These are phyloP conservation scores for Microcera coccophila DNA, from an alignment of 2,329 filamentous ascomycete species.

Conservation along the genomic window DNA sequence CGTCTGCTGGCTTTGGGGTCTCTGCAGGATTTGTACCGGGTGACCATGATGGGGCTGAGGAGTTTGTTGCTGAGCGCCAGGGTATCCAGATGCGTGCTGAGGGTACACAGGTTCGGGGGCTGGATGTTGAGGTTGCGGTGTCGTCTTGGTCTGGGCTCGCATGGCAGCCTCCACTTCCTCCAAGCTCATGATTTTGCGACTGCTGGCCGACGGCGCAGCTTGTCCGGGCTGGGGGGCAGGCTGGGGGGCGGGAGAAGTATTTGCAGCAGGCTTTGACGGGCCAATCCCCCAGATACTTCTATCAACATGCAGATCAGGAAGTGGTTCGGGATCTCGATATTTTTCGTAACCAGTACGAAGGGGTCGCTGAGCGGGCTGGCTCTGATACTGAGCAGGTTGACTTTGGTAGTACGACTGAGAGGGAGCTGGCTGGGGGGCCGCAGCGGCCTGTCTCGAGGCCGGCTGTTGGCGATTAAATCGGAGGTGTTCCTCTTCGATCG, in stretches of 20 bases:
- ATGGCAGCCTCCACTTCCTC: conserved; percentile 96
- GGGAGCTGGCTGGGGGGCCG: conserved; percentile 34
- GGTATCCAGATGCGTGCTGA: conserved; percentile 24
- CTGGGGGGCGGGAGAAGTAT: conserved; percentile 29
- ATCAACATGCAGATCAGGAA: conserved; percentile 88
- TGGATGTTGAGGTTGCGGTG: conserved; percentile 29
- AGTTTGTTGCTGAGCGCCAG: conserved; percentile 28
- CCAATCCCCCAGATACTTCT: conserved; percentile 86
- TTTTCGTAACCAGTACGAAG: conserved; percentile 84
- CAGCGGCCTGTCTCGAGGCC: conserved; percentile 36
- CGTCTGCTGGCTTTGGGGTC: conserved; percentile 43
- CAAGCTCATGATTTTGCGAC: conserved; percentile 85
- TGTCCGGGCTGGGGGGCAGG: conserved; percentile 17
- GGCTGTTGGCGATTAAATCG: conserved; percentile 75
- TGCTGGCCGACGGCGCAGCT: conserved; percentile 24
- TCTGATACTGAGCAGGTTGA: conserved; percentile 31
- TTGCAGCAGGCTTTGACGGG: conserved; percentile 44
- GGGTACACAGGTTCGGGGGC: conserved; percentile 27
- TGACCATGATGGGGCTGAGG: conserved; percentile 35
- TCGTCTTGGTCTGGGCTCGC: conserved; percentile 61
- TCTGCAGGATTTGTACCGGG: conserved; percentile 53
- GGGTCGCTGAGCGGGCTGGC: conserved; percentile 47
- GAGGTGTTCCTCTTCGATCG: conserved; percentile 86
- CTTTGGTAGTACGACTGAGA: conserved; percentile 12
- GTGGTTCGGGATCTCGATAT: conserved; percentile 77